Evolutionary conservation across 306 rosid genomes (phyloP).

Genomic region (Cucumis cinereus): DNA sequence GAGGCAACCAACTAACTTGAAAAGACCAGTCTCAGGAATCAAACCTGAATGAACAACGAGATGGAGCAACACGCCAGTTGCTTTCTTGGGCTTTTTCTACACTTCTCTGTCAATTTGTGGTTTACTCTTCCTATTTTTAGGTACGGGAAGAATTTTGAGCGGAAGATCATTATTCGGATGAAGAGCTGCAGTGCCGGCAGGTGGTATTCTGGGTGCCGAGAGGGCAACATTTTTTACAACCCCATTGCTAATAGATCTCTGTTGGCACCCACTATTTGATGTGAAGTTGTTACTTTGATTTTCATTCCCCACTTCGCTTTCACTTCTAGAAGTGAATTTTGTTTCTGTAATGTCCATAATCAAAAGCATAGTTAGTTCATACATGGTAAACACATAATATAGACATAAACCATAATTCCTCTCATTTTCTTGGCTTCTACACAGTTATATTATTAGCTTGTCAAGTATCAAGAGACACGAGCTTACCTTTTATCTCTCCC

Average conservation of each 20-base stretch:
- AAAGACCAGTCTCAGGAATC: neutral
- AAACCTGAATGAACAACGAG: neutral
- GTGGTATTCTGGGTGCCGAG: neutral
- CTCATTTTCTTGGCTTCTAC: neutral
- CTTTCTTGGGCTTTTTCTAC: neutral
- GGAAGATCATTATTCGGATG: neutral
- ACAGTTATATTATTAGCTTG: neutral
- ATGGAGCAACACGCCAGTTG: neutral
- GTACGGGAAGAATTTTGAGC: neutral
- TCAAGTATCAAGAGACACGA: constrained; percentile 4
- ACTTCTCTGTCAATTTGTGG: neutral
- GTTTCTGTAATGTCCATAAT: constrained; percentile 46
- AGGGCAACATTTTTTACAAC: neutral
- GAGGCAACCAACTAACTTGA: neutral
- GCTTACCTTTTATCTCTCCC: constrained; percentile 88
- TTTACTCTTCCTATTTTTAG: constrained; percentile 5
- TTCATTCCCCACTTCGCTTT: constrained; percentile 23
- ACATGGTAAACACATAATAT: neutral
- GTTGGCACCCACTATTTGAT: neutral
- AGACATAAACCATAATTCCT: neutral
- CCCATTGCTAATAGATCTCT: neutral
- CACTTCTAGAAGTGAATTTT: constrained; percentile 38
- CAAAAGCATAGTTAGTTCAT: constrained; percentile 17
- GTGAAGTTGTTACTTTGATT: neutral
- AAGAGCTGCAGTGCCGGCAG: neutral